These are phyloP conservation scores for Dendrothele bispora DNA, from an alignment of 768 basidiomycete species.

Conservation along the genomic window DNA sequence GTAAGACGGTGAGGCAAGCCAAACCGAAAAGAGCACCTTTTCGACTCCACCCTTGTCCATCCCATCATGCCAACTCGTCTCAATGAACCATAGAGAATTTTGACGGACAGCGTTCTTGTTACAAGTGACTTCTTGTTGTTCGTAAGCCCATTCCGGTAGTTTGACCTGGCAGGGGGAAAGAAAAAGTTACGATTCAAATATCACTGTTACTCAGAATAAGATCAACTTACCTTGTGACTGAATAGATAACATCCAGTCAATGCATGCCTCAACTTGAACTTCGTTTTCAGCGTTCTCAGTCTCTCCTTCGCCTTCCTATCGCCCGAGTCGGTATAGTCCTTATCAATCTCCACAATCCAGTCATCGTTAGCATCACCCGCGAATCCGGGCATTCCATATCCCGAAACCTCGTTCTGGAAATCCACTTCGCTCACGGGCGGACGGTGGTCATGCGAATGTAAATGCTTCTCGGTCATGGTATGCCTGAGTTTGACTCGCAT, in stretches of 20 bases:
- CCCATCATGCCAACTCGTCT: constrained; percentile 84
- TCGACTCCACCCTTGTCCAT: constrained; percentile 11
- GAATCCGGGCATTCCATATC: constrained; percentile 86
- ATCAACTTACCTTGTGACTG: constrained; percentile 67
- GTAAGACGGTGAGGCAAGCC: constrained; percentile 5
- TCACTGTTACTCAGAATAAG: no score
- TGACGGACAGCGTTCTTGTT: constrained; percentile 92
- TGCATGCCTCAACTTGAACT: constrained; percentile 80
- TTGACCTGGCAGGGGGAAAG: constrained; percentile 51
- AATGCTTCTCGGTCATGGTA: constrained; percentile 73
- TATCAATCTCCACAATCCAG: constrained; percentile 87
- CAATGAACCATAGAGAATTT: constrained; percentile 94
- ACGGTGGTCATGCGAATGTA: constrained; percentile 94
- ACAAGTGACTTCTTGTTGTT: constrained; percentile 99
- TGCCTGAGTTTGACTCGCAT: constrained; percentile 83
- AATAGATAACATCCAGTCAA: constrained; percentile 95
- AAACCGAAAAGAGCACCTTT: not conserved
- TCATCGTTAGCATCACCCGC: constrained; percentile 92
- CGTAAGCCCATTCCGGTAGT: constrained; percentile 95
- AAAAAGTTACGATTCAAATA: no score
- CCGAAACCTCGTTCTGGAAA: constrained; percentile 98
- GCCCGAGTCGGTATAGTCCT: constrained; percentile 43
- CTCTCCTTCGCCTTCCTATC: constrained; percentile 71
- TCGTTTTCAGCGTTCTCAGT: constrained; percentile 76
- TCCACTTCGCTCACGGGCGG: constrained; percentile 97